phyloP scores from a whole-genome alignment of 768 basidiomycete genomes.

The Phanerodontia chrysosporium region DNA sequence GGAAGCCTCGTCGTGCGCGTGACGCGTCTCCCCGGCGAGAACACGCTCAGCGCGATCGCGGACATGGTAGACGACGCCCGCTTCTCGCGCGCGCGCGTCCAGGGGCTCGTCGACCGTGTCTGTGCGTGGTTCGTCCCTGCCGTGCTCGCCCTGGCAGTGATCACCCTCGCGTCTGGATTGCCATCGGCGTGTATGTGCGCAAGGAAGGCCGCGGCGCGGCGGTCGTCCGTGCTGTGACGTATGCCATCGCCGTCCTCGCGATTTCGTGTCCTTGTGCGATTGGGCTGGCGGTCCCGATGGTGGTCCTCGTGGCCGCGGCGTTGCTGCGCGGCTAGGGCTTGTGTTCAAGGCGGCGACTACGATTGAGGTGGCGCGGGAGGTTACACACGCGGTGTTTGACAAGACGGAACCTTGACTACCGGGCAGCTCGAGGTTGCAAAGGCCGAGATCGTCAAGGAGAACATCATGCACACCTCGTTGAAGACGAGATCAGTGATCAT shows the following conservation, averaged over 20 bases:
- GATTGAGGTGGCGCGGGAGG: constrained; percentile 38
- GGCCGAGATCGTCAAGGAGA: constrained; percentile 22
- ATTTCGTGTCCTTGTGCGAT: constrained; percentile 52
- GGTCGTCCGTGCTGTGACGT: constrained; percentile 38
- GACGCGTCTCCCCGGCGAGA: constrained; percentile 34
- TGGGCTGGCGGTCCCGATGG: constrained; percentile 34
- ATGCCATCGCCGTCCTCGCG: constrained; percentile 47
- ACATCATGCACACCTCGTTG: neutral
- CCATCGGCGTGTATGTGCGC: constrained; percentile 29
- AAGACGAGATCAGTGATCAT: constrained; percentile 17
- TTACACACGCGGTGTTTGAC: constrained; percentile 48
- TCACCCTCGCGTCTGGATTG: constrained; percentile 35
- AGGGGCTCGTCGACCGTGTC: constrained; percentile 45
- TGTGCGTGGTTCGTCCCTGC: constrained; percentile 47
- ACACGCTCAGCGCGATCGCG: constrained; percentile 35
- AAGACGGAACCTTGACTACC: constrained; percentile 58
- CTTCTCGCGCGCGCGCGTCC: constrained; percentile 32
- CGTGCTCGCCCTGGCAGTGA: constrained; percentile 35
- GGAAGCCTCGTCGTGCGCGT: constrained; percentile 33
- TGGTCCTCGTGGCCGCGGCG: constrained; percentile 30
- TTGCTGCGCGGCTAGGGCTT: constrained; percentile 27
- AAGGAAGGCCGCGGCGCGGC: constrained; percentile 23
- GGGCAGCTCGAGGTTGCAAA: constrained; percentile 37
- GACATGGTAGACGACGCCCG: constrained; percentile 33
- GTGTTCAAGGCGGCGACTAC: constrained; percentile 33